These are phyloP conservation scores for Fusarium odoratissimum DNA, from an alignment of 2,329 filamentous ascomycete species.

Conservation along the genomic window DNA sequence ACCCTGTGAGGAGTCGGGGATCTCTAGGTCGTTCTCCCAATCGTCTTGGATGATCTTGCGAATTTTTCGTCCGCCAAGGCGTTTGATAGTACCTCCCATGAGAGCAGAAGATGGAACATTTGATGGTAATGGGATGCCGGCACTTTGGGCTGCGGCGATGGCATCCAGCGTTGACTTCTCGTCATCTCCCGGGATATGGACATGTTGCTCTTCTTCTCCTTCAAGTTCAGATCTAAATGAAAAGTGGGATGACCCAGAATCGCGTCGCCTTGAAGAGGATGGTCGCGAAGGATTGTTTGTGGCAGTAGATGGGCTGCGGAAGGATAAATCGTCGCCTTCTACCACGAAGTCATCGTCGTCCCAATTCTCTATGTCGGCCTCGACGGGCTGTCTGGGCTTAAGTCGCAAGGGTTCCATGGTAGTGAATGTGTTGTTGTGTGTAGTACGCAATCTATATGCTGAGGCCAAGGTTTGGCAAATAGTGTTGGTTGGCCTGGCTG, in stretches of 20 bases:
- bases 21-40: slow-evolving; percentile 82
- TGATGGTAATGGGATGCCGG: slow-evolving; percentile 89
- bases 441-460: slow-evolving; percentile 19
- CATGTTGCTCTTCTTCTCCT: slow-evolving; percentile 88
- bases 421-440: slow-evolving; percentile 22
- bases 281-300: slow-evolving; percentile 54
- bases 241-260: slow-evolving; percentile 83
- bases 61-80: slow-evolving; percentile 80
- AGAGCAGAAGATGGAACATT: slow-evolving; percentile 91
- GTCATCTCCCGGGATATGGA: slow-evolving; percentile 86
- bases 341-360: slow-evolving; percentile 82
- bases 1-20: slow-evolving; percentile 68
- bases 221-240: slow-evolving; percentile 87
- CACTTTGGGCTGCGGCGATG: slow-evolving; percentile 86
- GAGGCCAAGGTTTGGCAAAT: slow-evolving; percentile 23
- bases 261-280: slow-evolving; percentile 66
- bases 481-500: slow-evolving; percentile 29
- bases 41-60: slow-evolving; percentile 81
- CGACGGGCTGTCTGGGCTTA: slow-evolving; percentile 65
- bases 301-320: slow-evolving; percentile 63
- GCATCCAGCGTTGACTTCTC: slow-evolving; percentile 86
- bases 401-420: slow-evolving; percentile 67
- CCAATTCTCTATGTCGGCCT: slow-evolving; percentile 78
- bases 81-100: slow-evolving; percentile 91
- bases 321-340: slow-evolving; percentile 73